Percentiles rank a stretch among this genome's conserved stretches.
These are phyloP conservation scores for Gentiana macrophylla DNA, from an alignment of 257 asterid species.

Conservation along the genomic window DNA sequence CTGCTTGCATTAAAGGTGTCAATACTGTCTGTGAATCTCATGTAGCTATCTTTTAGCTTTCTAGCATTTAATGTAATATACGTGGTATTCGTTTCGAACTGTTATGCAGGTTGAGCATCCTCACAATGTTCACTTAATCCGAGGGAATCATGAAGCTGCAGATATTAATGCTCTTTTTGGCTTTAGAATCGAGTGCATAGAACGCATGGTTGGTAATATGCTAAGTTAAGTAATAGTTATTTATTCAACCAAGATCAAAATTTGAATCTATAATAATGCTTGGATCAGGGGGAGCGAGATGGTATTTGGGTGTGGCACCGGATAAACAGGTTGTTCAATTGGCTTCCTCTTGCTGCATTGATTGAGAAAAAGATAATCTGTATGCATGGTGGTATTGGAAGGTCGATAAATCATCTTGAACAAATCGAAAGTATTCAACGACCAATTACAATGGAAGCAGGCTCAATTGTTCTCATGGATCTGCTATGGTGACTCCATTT, in stretches of 20 bases:
- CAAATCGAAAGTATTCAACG: constrained; percentile 96
- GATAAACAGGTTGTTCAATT: constrained; percentile 85
- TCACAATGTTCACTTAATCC: constrained; percentile 80
- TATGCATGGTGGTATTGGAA: constrained; percentile 99
- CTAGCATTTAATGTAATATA: constrained; percentile 11
- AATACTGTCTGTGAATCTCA: constrained; percentile 11
- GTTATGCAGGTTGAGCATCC: constrained; percentile 76
- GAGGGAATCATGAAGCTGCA: constrained; percentile 99
- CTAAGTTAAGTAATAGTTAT: too few species aligned
- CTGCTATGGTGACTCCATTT: constrained; percentile 64
- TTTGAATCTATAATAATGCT: constrained; percentile 12
- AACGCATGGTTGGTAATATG: constrained; percentile 67
- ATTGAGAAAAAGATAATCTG: constrained; percentile 94
- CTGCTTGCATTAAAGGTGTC: constrained; percentile 90
- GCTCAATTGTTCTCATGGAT: constrained; percentile 97
- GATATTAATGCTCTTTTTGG: constrained; percentile 99
- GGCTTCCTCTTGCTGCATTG: constrained; percentile 98
- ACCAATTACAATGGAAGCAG: constrained; percentile 98
- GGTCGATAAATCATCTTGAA: constrained; percentile 93
- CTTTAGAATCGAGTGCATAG: constrained; percentile 96
- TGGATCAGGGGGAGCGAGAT: constrained; percentile 96
- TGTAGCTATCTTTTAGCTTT: constrained; percentile 1
- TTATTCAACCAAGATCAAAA: too few species aligned
- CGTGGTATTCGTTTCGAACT: constrained; percentile 8
- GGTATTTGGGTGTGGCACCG: constrained; percentile 99